phyloP scores from a whole-genome alignment of 106 monocot species.

The Xerophyta viscosa region DNA sequence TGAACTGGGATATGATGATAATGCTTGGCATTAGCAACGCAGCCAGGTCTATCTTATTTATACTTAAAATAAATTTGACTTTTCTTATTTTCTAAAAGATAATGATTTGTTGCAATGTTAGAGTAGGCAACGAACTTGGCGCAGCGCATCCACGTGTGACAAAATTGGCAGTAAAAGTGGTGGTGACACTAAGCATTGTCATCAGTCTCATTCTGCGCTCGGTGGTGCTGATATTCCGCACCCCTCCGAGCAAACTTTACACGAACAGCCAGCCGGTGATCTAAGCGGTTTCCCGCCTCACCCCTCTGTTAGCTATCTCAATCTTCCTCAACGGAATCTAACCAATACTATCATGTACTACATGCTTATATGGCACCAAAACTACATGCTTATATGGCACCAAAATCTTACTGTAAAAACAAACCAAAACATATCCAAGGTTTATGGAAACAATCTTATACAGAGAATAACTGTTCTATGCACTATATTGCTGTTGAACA shows the following conservation, averaged over 20 bases:
- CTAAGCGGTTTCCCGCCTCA: slow-evolving; percentile 25
- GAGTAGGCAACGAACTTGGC: slow-evolving; percentile 74
- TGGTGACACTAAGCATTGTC: slow-evolving; percentile 25
- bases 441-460: too few relatives aligned
- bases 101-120: slow-evolving; percentile 21
- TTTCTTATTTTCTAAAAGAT: too few relatives aligned
- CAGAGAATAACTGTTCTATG: too few relatives aligned
- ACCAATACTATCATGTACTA: slow-evolving; percentile 62
- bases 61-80: too few relatives aligned
- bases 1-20: slow-evolving; percentile 57
- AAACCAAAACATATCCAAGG: too few relatives aligned
- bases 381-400: too few relatives aligned
- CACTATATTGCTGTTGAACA: too few relatives aligned
- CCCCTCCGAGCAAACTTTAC: slow-evolving; percentile 45
- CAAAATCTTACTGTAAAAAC: too few relatives aligned
- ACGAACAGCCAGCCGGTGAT: slow-evolving; percentile 45
- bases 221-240: slow-evolving; percentile 27
- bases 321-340: slow-evolving; percentile 77
- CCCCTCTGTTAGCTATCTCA: slow-evolving; percentile 53
- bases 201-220: slow-evolving; percentile 31
- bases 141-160: slow-evolving; percentile 53
- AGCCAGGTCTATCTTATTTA: too few relatives aligned
- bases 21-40: slow-evolving; percentile 30
- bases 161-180: slow-evolving; percentile 43
- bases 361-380: too few relatives aligned